Base-by-base conservation (phyloP, 805 yeast genomes). In the Suhomyces emberorum region DNA sequence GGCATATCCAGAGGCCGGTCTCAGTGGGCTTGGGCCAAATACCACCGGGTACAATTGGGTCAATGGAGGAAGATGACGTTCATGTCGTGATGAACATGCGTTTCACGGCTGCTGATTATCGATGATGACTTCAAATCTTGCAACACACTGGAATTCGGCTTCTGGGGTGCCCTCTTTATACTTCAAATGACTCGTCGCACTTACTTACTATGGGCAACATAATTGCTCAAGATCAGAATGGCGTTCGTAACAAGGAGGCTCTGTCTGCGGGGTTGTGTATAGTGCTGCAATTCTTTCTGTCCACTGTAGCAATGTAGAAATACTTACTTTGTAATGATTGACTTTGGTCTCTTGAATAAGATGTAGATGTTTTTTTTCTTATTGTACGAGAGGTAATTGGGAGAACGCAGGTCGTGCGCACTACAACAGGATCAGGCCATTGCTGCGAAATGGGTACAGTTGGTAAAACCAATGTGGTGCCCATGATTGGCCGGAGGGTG, bases 161-260 rank as follows among this genome's bases (percentile, higher is more conserved):
- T 8, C 24, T 18, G 32, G 15, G 9, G 11, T 14, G 15, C 12
- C 16, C n/a, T 16, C 15, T 28, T 28, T 28, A 28, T 28, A 2
- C 4, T 3, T 20, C 32, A 30, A 19, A 9, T 7, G 9, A 23
- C 9, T 12, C 12, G 29, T 31, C 28, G 34, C 34, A 24, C 28
- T n/a, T 32, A 7, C 34, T 23, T 15, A 16, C 14, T 18, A 17
- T 5, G 34, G 28, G 15, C 8, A 10, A 12, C 12, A 23, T 15
- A 23, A 16, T 32, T 32, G 28, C 28, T 32, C 34, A 32, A 30
- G 17, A 14, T 11, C n/a, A n/a, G n/a, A n/a, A n/a, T n/a, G n/a
- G n/a, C n/a, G n/a, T n/a, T n/a, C n/a, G n/a, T n/a, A n/a, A n/a
- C n/a, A n/a, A n/a, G n/a, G n/a, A n/a, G n/a, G n/a, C n/a, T n/a